Conservation (phyloP, 2,329 filamentous ascomycete species). For the Penicillium freii region DNA sequence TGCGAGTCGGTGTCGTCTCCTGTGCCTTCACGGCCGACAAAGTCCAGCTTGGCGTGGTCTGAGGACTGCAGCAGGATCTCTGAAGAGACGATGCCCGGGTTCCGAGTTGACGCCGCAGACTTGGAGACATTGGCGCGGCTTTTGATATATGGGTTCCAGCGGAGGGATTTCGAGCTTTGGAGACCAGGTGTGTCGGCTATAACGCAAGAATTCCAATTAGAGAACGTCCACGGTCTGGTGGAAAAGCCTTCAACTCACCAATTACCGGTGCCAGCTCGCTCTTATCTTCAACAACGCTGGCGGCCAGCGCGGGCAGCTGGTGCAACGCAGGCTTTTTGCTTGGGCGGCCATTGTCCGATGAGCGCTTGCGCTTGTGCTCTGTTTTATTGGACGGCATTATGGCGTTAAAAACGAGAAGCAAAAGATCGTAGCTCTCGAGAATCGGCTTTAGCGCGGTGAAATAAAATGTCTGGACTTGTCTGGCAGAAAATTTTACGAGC, state of each 20-base stretch:
- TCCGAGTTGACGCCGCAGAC: constrained; percentile 30
- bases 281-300: constrained; percentile 49
- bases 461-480: constrained; percentile 23
- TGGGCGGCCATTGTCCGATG: constrained; percentile 44
- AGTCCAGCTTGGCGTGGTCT: constrained; percentile 60
- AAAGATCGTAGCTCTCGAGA: constrained; percentile 7
- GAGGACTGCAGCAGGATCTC: constrained; percentile 61
- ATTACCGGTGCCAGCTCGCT: constrained; percentile 51
- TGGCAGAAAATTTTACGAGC: constrained; percentile 27
- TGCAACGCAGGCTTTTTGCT: constrained; percentile 50
- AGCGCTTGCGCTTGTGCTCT: constrained; percentile 54
- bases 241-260: constrained; percentile 37
- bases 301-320: constrained; percentile 41
- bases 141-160: constrained; percentile 47
- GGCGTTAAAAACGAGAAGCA: constrained; percentile 1
- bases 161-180: constrained; percentile 31
- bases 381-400: constrained; percentile 36
- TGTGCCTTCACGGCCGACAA: constrained; percentile 52
- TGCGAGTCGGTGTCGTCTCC: constrained; percentile 51
- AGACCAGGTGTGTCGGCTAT: constrained; percentile 39
- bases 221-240: not conserved
- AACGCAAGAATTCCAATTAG: not conserved
- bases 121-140: constrained; percentile 45
- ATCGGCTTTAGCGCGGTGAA: constrained; percentile 15
- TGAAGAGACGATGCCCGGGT: constrained; percentile 41